phyloP scores from a whole-genome alignment of 352 stramenopile species.

The Phytophthora podocarpi region DNA sequence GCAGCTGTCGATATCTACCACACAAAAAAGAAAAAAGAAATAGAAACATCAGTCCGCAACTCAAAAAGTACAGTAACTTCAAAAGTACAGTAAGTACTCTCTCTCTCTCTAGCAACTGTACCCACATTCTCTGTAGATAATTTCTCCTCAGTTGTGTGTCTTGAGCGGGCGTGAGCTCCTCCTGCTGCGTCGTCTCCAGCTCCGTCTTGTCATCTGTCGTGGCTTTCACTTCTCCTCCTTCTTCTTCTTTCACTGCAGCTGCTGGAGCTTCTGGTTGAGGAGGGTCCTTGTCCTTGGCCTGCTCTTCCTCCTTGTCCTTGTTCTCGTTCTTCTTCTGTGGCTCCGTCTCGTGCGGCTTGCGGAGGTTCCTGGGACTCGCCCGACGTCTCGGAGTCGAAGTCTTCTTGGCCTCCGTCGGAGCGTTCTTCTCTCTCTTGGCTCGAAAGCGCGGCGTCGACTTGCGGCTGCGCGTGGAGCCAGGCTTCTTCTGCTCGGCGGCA shows the following conservation, averaged over 20 bases:
- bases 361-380: constrained; percentile 21
- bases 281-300: neutral
- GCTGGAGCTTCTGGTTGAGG: neutral
- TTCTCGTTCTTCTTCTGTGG: constrained; percentile 7
- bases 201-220: constrained; percentile 14
- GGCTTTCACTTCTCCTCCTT: neutral
- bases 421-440: constrained; percentile 28
- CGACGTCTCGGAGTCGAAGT: constrained; percentile 31
- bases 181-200: neutral
- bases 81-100: too few relatives aligned
- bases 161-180: constrained; percentile 15
- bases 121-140: constrained; percentile 43
- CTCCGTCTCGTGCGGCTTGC: constrained; percentile 19
- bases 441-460: constrained; percentile 23
- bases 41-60: neutral
- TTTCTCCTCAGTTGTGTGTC: constrained; percentile 30
- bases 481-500: constrained; percentile 9
- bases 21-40: constrained; percentile 2
- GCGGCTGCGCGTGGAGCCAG: constrained; percentile 7
- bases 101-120: too few relatives aligned
- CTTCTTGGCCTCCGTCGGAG: constrained; percentile 20
- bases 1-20: constrained; percentile 66
- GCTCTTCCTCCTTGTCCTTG: constrained; percentile 4
- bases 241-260: neutral
- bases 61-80: neutral